phyloP scores from a whole-genome alignment of 2,329 filamentous ascomycete species.

The Diaporthe caulivora region DNA sequence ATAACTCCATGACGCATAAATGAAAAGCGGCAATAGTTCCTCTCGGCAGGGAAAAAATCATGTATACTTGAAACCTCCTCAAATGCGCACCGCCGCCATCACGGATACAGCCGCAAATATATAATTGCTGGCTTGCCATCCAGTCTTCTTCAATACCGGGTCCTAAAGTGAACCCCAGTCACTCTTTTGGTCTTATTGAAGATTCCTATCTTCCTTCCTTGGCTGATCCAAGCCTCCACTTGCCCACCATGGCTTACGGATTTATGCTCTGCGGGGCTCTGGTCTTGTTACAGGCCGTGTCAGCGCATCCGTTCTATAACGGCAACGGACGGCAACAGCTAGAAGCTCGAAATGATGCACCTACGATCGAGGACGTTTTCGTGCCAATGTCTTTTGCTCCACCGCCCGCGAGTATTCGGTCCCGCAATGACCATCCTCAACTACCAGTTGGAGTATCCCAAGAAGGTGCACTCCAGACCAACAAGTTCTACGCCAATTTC shows the following conservation, averaged over 20 bases:
- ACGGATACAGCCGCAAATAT: neutral
- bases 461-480: constrained; percentile 20
- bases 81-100: neutral
- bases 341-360: neutral
- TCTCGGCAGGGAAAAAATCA: neutral
- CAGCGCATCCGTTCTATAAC: neutral
- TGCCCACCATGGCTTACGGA: neutral
- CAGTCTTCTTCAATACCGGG: neutral
- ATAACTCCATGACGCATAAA: neutral
- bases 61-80: neutral
- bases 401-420: neutral
- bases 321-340: neutral
- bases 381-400: neutral
- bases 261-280: neutral
- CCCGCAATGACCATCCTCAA: neutral
- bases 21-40: neutral
- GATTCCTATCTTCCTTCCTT: neutral
- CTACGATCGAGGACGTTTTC: neutral
- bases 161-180: neutral
- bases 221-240: neutral
- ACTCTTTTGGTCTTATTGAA: neutral
- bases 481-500: constrained; percentile 34
- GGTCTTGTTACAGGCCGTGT: neutral
- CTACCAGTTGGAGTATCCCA: neutral
- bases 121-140: neutral